A percentile compares a stretch with the other conserved stretches of the same genome.
Evolutionary conservation across 768 basidiomycete genomes (phyloP).

Genomic region (Suillus clintonianus): DNA sequence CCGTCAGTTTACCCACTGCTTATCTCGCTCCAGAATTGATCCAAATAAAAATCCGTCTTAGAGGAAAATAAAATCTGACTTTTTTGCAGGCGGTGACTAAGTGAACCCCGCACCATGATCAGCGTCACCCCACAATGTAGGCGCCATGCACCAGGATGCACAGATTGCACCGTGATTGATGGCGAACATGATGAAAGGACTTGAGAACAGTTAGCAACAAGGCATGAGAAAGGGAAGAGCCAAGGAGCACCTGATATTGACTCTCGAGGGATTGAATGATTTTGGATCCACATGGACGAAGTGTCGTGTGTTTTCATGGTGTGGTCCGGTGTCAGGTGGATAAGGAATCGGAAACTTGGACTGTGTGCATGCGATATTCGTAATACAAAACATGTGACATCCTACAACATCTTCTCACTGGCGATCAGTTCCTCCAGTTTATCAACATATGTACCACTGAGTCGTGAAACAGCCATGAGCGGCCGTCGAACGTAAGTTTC

Average conservation of each 20-base stretch:
- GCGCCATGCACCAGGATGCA: background rate
- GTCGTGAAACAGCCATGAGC: conserved; percentile 41
- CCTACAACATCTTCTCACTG: conserved; percentile 41
- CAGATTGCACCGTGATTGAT: background rate
- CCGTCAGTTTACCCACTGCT: too few species aligned
- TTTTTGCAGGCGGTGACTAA: too few species aligned
- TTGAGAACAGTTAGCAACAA: background rate
- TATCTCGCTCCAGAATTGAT: too few species aligned
- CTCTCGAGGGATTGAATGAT: background rate
- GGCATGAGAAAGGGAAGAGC: background rate
- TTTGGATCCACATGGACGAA: background rate
- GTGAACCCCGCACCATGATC: too few species aligned
- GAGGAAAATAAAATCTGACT: too few species aligned
- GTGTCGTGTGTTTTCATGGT: background rate
- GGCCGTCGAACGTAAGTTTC: conserved; percentile 48
- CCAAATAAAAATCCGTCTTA: too few species aligned
- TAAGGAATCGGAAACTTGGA: background rate
- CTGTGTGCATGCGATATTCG: background rate
- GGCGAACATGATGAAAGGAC: background rate
- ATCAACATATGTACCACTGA: conserved; percentile 41
- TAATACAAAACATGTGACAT: background rate
- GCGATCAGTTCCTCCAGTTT: conserved; percentile 47
- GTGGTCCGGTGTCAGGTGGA: too few species aligned
- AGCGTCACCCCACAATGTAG: background rate
- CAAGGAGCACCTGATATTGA: background rate